Base-by-base conservation (phyloP, 1,139 yeast genomes). In the Blastobotrys malaysiensis region DNA sequence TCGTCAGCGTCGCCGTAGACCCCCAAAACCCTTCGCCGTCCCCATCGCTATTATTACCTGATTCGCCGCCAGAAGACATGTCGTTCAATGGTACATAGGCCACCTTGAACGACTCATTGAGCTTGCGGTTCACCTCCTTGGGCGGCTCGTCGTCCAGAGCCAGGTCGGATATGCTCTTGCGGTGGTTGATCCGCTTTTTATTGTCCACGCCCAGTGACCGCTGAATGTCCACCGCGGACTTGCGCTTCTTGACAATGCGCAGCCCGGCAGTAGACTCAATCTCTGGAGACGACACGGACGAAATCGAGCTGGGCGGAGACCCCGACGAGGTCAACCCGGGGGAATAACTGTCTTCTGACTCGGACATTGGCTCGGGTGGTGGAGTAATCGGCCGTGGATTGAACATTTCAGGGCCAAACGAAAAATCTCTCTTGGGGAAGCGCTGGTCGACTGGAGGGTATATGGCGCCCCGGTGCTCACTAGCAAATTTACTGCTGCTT, bases 321-420 rank as follows among this genome's bases (percentile, higher is more conserved):
- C 31, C 31, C 13, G 39, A 14, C 16, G 39, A 31, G 5, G 39
- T 31, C 6, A 31, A 7, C 39, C 39, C 39, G 11, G 39, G 36
- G n/a, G 22, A 46, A 11, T 26, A 1, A 13, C 21, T 43, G 16
- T 24, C 44, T 19, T 44, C 49, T 14, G 44, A 16, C 16, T 45
- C 49, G 1, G 45, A 20, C 45, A 20, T 18, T 36, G 5, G 4
- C 5, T 21, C 24, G 2, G 47, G 39, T 9, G 44, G 26, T 1
- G 46, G 24, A 4, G 36, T 31, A 31, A 51, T 46, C 2, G 43
- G 24, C 18, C 47, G 48, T 18, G 53, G 50, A 51, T 51, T 43
- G 53, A 43, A 13, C 18, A 43, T 18, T 51, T 50, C 31, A 43
- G 48, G 46, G 5, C 46, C 20, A 50, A 20, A 19, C 26, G 31